Percentiles rank a stretch among this genome's conserved stretches.
Conservation (phyloP, 495 filamentous ascomycete species). For the Hypoxylon cercidicola region DNA sequence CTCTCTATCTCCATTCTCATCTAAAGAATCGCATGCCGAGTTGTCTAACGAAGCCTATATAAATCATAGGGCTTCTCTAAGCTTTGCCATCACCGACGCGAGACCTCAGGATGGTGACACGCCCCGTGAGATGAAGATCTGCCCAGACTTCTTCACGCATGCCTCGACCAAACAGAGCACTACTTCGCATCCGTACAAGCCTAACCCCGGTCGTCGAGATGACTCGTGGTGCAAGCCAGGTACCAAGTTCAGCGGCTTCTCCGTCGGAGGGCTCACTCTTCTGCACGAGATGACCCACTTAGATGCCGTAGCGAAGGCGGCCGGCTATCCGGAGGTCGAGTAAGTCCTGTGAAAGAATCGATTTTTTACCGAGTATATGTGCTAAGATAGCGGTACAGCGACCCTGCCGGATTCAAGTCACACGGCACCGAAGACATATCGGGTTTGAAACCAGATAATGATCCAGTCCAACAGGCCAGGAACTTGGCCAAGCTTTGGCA, state of each 20-base stretch:
- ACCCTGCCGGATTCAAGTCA: too few species aligned
- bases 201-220: neutral
- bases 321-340: conserved; percentile 2
- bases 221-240: conserved; percentile 11
- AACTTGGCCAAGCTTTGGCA: conserved; percentile 2
- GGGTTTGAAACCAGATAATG: neutral
- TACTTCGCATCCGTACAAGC: neutral
- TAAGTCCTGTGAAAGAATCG: neutral
- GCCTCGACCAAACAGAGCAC: conserved; percentile 8
- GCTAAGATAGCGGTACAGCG: neutral
- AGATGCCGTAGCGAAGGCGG: neutral
- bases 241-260: conserved; percentile 6
- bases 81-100: conserved; percentile 9
- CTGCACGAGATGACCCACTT: conserved; percentile 15
- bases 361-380: neutral
- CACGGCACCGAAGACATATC: conserved; percentile 6
- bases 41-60: neutral
- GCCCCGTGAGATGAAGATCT: conserved; percentile 9
- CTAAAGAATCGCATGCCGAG: too few species aligned
- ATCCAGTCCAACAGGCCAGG: conserved; percentile 1
- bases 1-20: too few species aligned
- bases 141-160: conserved; percentile 10
- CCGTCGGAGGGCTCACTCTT: conserved; percentile 2
- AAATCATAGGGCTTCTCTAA: neutral
- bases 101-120: neutral